Conservation (phyloP, 148 eudicot genomes). For the Salicornia ramosissima region DNA sequence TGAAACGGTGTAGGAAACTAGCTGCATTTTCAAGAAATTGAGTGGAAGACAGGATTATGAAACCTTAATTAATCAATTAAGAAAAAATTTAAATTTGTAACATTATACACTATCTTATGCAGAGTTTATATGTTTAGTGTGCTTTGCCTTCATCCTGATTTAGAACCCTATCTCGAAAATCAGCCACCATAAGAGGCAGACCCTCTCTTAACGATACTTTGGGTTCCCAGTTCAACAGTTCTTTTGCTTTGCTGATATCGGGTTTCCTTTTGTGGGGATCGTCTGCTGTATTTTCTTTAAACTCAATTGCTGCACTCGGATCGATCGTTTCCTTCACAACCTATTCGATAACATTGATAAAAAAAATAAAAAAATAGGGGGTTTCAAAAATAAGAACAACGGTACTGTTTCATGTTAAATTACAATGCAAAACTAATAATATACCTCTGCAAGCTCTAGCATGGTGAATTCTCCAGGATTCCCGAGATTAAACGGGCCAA, state of each 20-base stretch:
- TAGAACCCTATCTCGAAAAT: too few species aligned
- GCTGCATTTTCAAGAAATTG: too few species aligned
- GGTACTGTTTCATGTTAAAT: too few species aligned
- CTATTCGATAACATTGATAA: too few species aligned
- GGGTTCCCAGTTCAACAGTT: constrained; percentile 90
- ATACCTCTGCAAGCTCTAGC: constrained; percentile 98
- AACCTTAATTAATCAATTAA: too few species aligned
- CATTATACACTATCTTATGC: too few species aligned
- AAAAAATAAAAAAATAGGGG: not conserved
- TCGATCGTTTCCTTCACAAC: constrained; percentile 94
- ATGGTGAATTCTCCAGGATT: constrained; percentile 99
- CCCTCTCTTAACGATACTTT: constrained; percentile 76
- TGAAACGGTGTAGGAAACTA: too few species aligned
- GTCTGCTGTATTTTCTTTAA: constrained; percentile 83
- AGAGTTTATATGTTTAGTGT: too few species aligned
- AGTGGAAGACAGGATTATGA: too few species aligned
- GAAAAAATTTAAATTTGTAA: too few species aligned
- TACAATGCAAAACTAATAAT: not conserved
- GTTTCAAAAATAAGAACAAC: too few species aligned
- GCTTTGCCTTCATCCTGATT: too few species aligned
- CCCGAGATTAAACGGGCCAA: constrained; percentile 94
- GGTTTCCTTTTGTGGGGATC: constrained; percentile 99
- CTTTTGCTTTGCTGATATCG: constrained; percentile 83
- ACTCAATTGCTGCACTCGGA: constrained; percentile 78
- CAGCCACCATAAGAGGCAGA: constrained; percentile 88